Evolutionary conservation across 495 filamentous ascomycete genomes (phyloP).

Genomic region (Acidomyces sp.): DNA sequence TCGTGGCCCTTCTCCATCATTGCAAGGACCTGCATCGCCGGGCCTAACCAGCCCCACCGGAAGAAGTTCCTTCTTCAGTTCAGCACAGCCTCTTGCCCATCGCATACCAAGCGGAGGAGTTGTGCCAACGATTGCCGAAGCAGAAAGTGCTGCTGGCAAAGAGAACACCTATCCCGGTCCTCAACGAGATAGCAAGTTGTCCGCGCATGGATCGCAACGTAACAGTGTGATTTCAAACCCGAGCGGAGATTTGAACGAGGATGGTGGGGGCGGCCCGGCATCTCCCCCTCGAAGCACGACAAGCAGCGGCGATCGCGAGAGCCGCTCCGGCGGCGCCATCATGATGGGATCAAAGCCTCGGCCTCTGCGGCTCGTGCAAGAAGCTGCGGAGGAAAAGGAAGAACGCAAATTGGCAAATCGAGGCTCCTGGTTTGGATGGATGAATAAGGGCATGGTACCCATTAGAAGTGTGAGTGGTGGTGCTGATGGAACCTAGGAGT

Average conservation of each 20-base stretch:
- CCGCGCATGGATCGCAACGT: background rate
- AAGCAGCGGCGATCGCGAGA: constrained; percentile 1
- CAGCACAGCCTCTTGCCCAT: constrained; percentile 24
- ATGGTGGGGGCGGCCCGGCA: constrained; percentile 5
- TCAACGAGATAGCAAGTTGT: constrained; percentile 6
- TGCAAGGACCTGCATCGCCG: constrained; percentile 42
- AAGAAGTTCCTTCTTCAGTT: constrained; percentile 40
- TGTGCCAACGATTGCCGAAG: constrained; percentile 8
- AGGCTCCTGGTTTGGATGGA: constrained; percentile 49
- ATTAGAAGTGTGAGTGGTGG: constrained; percentile 3
- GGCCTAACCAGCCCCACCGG: constrained; percentile 37
- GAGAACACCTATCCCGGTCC: background rate
- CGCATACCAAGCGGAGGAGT: constrained; percentile 17
- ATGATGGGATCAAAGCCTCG: constrained; percentile 68
- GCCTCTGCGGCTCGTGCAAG: constrained; percentile 76
- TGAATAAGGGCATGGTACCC: constrained; percentile 25
- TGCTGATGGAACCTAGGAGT: constrained; percentile 13
- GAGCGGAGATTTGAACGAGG: background rate
- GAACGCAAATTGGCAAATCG: constrained; percentile 43
- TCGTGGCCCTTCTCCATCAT: constrained; percentile 43
- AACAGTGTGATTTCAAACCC: constrained; percentile 4
- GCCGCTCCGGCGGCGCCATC: constrained; percentile 30
- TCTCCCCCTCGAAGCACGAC: constrained; percentile 17
- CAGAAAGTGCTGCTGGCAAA: background rate
- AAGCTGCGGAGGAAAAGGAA: constrained; percentile 38